Conservation (phyloP, 108 stramenopile genomes). For the Stephanodiscus triporus region DNA sequence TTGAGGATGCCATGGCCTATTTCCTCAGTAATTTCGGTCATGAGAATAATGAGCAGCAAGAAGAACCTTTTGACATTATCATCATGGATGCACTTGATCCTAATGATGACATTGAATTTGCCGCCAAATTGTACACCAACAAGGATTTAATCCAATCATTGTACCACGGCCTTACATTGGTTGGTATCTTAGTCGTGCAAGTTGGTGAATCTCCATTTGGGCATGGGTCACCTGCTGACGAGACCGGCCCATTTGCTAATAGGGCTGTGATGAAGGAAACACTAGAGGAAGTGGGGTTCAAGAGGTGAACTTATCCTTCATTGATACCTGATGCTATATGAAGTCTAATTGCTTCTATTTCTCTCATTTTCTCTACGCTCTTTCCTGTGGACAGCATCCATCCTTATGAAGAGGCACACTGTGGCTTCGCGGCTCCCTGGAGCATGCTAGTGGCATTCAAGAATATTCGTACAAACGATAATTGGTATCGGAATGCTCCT, state of each 20-base stretch:
- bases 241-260: slow-evolving; percentile 49
- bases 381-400: slow-evolving; percentile 37
- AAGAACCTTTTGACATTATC: slow-evolving; percentile 50
- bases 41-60: slow-evolving; percentile 10
- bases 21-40: slow-evolving; percentile 56
- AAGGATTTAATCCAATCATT: slow-evolving; percentile 55
- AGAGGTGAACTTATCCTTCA: slow-evolving; percentile 22
- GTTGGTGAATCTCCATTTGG: slow-evolving; percentile 60
- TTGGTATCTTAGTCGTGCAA: slow-evolving; percentile 70
- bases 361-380: slow-evolving; percentile 1
- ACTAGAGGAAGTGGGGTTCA: slow-evolving; percentile 58
- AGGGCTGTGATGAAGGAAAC: slow-evolving; percentile 52
- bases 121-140: slow-evolving; percentile 47
- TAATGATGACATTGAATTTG: slow-evolving; percentile 50
- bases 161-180: slow-evolving; percentile 48
- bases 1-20: slow-evolving; percentile 64
- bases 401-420: slow-evolving; percentile 55
- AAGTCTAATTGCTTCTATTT: not conserved
- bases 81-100: slow-evolving; percentile 65
- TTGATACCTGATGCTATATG: not conserved
- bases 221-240: slow-evolving; percentile 41
- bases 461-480: slow-evolving; percentile 28
- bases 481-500: slow-evolving; percentile 66
- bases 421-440: slow-evolving; percentile 65
- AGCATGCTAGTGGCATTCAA: slow-evolving; percentile 62